Evolutionary conservation across 352 stramenopile genomes (phyloP), one percentile per base, ranked within the genome.

Genomic region (Aphanomyces astaci): DNA sequence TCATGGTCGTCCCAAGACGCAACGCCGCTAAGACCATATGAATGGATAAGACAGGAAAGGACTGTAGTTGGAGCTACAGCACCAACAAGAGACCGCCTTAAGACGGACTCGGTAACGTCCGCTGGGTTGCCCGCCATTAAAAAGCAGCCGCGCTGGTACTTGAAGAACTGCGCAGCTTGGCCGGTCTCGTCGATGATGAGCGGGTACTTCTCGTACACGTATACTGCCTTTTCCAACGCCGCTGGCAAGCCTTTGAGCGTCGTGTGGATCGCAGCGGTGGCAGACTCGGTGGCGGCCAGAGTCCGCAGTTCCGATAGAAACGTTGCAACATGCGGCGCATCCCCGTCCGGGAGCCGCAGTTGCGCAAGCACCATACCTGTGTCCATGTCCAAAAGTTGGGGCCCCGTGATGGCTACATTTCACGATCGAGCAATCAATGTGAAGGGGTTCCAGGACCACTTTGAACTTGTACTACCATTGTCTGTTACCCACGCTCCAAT

Each of bases 71-170:
- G 28, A 13, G 4, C 27, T 5, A 43, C 13, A 10, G 17, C 33
- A 1, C 76, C 84, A 2, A 97, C 83, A 30, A 97, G 75, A 19
- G 89, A 81, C 10, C 75, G 71, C 2, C 88, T 83, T 11, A 96
- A 66, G 17, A 80, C 86, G 32, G 88, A 75, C 13, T 75, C 71
- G 4, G 77, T 72, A 78, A 92, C 92, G 52, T 95, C 85, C 0
- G 56, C 32, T 4, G 78, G 85, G 43, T 87, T 94, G n/a, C 78
- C 80, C 0, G 75, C 82, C 72, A 94, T 78, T n/a, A 97, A 77
- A 46, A 92, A 87, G 10, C 78, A 77, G 15, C 89, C 88, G 1
- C 85, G 86, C 70, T 97, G 90, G 73, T 97, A 97, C 62, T 93
- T 89, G 64, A 97, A 84, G 46, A 96, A 96, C 1, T 87, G 82